Conservation (phyloP, 495 filamentous ascomycete species). For the Aspergillus conjunctus region DNA sequence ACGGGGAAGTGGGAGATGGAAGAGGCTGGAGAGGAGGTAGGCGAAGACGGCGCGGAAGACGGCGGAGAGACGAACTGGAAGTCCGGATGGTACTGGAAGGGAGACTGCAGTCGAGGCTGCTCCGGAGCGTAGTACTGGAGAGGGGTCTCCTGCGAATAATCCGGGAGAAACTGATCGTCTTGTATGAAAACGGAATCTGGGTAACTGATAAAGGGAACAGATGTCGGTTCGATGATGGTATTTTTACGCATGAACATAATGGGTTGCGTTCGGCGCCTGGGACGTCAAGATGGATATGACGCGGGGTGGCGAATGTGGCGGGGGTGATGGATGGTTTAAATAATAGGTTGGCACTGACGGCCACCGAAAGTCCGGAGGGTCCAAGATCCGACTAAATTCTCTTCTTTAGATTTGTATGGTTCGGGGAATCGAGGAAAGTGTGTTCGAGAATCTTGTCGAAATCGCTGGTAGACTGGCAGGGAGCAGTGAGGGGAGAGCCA, state of each 20-base stretch:
- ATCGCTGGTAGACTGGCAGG: slow-evolving; percentile 8
- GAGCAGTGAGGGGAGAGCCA: not conserved
- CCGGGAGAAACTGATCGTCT: slow-evolving; percentile 47
- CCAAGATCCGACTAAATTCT: slow-evolving; percentile 33
- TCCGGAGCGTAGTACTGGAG: slow-evolving; percentile 30
- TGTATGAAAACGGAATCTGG: slow-evolving; percentile 47
- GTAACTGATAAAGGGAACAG: slow-evolving; percentile 32
- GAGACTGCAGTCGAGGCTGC: slow-evolving; percentile 37
- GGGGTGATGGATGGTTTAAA: slow-evolving; percentile 35
- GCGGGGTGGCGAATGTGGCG: slow-evolving; percentile 24
- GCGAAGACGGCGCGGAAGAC: slow-evolving; percentile 46
- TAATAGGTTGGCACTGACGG: slow-evolving; percentile 29
- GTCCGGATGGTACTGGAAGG: slow-evolving; percentile 40
- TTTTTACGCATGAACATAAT: slow-evolving; percentile 55
- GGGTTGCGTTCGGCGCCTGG: too few species aligned
- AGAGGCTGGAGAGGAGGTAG: slow-evolving; percentile 46
- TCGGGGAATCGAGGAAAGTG: not conserved
- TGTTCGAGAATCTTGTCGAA: slow-evolving; percentile 16
- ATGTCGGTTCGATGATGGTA: slow-evolving; percentile 48
- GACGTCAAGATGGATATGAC: slow-evolving; percentile 35
- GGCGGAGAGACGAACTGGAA: slow-evolving; percentile 45
- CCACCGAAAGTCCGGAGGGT: slow-evolving; percentile 28
- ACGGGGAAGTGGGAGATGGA: slow-evolving; percentile 37
- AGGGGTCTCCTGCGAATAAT: slow-evolving; percentile 36
- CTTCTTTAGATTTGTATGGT: slow-evolving; percentile 12